Conservation (phyloP, 129 eudicot species). For the Calendula officinalis region DNA sequence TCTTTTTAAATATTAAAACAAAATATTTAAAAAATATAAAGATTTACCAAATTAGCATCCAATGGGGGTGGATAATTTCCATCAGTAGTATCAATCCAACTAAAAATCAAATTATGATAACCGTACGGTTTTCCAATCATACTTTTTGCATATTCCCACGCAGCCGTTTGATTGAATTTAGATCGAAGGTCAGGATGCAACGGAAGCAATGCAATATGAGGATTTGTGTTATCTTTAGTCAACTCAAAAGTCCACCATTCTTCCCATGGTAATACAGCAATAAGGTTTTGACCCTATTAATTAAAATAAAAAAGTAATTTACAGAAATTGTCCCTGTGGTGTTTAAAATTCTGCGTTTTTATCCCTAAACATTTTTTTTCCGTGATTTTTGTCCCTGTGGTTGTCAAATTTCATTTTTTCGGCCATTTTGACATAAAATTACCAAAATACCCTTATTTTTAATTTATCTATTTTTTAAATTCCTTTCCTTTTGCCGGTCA, state of each 20-base stretch:
- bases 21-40: neutral
- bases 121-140: constrained; percentile 79
- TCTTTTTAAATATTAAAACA: neutral
- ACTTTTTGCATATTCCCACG: constrained; percentile 94
- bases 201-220: constrained; percentile 93
- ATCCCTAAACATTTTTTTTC: no score
- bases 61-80: constrained; percentile 87
- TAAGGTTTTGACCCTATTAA: constrained; percentile 72
- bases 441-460: no score
- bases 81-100: constrained; percentile 91
- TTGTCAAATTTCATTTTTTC: no score
- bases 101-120: constrained; percentile 86
- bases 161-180: constrained; percentile 84
- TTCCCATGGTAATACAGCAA: constrained; percentile 86
- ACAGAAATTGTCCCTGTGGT: neutral
- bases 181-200: constrained; percentile 86
- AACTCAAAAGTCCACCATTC: constrained; percentile 96
- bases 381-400: no score
- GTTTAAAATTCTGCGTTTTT: no score
- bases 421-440: no score
- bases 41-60: constrained; percentile 79
- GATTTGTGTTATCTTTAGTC: constrained; percentile 81
- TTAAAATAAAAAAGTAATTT: neutral
- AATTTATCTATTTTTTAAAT: no score
- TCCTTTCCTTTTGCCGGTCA: no score